Base-by-base conservation (phyloP, 176 grass and related monocot species). In the Pharus latifolius region DNA sequence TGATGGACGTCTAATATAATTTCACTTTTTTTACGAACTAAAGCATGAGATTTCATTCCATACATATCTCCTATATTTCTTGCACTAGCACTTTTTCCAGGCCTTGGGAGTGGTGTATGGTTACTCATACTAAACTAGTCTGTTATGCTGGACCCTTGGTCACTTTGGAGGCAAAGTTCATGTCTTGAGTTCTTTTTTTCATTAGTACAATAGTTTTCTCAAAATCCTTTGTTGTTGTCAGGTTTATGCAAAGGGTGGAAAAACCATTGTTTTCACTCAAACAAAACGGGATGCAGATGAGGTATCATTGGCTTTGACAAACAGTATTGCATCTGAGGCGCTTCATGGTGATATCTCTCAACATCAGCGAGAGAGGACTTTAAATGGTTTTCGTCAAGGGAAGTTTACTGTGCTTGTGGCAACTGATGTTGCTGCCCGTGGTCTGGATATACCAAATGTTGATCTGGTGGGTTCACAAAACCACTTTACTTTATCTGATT, bases 281-380 rank as follows among this genome's bases (percentile, higher is more conserved):
- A 99, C 87, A 0, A 99, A 99, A 76, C 77, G 87, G 37, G 95
- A 99, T 85, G 95, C 90, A 46, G 95, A 99, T 4, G 90, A 99
- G 69, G 95, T 99, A 37, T 91, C 95, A 49, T 81, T 88, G 72
- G 66, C 90, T 43, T 42, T 99, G 71, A 81, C 84, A 54, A 94
- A 81, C 59, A 99, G 82, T 80, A 99, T 99, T 80, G 90, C 87
- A 45, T 90, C 95, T 49, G 95, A 99, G 84, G 95, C 95, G 60
- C 87, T 99, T 52, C 95, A 99, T 17, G 95, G 95, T 69, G 95
- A 99, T 87, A 99, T 99, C 55, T 99, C 95, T 46, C 95, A 99
- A 52, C 90, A 88, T 83, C 95, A 99, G 69, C 84, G 95, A 71
- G 95, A 99, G 73, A 94, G 95, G 84, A 99, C 95, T 41, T 66